Percentiles rank a stretch among this genome's conserved stretches.
These are phyloP conservation scores for Edaphochlamys debaryana DNA, from an alignment of 139 green algal genomes.

Conservation along the genomic window DNA sequence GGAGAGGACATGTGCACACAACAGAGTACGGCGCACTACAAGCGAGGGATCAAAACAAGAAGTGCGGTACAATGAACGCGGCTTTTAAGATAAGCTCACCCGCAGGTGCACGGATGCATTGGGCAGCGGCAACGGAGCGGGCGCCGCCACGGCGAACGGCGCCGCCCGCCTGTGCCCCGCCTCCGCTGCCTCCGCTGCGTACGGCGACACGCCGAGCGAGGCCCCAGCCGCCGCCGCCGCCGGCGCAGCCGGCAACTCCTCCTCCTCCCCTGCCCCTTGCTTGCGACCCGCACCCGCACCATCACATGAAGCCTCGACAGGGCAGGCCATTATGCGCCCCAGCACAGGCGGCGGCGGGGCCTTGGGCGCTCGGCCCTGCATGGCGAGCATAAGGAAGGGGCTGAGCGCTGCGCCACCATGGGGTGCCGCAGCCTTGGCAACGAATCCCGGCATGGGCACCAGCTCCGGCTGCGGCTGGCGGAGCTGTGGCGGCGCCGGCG, in stretches of 20 bases:
- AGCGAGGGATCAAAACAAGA: no score
- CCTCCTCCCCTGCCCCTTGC: no score
- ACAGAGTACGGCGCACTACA: no score
- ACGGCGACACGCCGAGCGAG: no score
- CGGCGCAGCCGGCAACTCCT: not conserved
- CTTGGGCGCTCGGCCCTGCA: not conserved
- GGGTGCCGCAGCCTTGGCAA: not conserved
- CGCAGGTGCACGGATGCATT: slow-evolving; percentile 17
- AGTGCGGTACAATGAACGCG: no score
- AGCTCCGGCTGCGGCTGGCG: no score
- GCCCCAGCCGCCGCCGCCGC: not conserved
- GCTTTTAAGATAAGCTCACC: no score
- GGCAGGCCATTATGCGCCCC: not conserved
- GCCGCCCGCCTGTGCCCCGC: not conserved
- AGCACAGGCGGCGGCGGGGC: slow-evolving; percentile 11
- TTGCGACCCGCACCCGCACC: no score
- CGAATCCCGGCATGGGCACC: not conserved
- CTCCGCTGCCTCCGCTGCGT: not conserved
- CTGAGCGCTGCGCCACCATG: no score
- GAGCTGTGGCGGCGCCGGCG: not conserved
- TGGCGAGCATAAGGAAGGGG: slow-evolving; percentile 15
- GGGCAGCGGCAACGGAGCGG: slow-evolving; percentile 16
- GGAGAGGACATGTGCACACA: no score
- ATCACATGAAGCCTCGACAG: no score
- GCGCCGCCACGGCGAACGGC: not conserved